A percentile compares a stretch with the other conserved stretches of the same genome.
Evolutionary conservation across 139 green algal species (phyloP).

Genomic region (Auxenochlorella protothecoides): DNA sequence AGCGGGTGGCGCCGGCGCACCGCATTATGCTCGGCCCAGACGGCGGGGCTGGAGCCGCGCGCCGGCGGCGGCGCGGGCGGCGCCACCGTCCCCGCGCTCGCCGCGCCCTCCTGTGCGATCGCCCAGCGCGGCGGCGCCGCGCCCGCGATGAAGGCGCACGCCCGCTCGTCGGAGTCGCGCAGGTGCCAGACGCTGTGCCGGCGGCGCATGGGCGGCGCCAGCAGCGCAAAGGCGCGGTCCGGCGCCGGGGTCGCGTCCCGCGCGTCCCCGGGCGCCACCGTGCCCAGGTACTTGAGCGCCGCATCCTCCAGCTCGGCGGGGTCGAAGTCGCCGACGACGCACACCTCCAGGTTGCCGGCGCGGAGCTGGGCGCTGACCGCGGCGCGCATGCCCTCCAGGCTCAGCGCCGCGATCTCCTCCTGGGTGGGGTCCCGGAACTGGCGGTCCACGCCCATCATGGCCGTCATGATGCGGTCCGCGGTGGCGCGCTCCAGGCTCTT

Average conservation of each 20-base stretch:
- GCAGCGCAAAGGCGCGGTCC: slow-evolving; percentile 14
- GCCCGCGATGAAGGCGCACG: slow-evolving; percentile 83
- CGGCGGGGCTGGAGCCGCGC: slow-evolving; percentile 6
- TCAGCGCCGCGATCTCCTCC: slow-evolving; percentile 77
- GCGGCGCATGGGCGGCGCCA: slow-evolving; percentile 23
- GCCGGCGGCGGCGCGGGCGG: slow-evolving; percentile 5
- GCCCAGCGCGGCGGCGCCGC: slow-evolving; percentile 73
- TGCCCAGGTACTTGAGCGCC: slow-evolving; percentile 58
- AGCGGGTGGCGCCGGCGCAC: slow-evolving; percentile 72
- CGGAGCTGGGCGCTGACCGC: slow-evolving; percentile 59
- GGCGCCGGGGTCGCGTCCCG: background rate
- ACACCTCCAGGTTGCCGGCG: slow-evolving; percentile 53
- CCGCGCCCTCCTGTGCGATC: slow-evolving; percentile 11
- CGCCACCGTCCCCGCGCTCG: slow-evolving; percentile 10
- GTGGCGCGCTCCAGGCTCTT: slow-evolving; percentile 86
- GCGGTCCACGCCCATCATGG: slow-evolving; percentile 72
- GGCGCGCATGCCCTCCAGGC: slow-evolving; percentile 58
- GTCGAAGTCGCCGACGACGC: slow-evolving; percentile 89
- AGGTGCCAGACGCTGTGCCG: slow-evolving; percentile 62
- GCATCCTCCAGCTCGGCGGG: slow-evolving; percentile 23
- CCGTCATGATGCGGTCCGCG: slow-evolving; percentile 60
- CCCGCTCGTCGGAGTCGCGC: slow-evolving; percentile 87
- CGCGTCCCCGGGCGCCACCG: slow-evolving; percentile 24
- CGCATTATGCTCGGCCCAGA: slow-evolving; percentile 20
- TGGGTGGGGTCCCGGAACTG: slow-evolving; percentile 70